Conservation (phyloP, 2,329 filamentous ascomycete species). For the Talaromyces rugulosus region DNA sequence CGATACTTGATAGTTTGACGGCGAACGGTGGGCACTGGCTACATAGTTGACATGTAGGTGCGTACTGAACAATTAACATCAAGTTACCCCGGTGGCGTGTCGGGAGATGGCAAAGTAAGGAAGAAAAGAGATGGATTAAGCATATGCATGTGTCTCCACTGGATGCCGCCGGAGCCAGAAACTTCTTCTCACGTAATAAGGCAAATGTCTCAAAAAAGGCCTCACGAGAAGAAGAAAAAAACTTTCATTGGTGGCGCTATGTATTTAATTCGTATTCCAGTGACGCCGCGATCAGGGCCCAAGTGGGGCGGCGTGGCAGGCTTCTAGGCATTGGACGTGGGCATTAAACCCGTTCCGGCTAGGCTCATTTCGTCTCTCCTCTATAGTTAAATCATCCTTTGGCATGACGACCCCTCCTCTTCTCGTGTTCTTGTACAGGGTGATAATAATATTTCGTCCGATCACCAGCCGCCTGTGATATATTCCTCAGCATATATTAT, state of each 20-base stretch:
- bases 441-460: not conserved
- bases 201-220: not conserved
- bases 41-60: not conserved
- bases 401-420: not conserved
- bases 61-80: not conserved
- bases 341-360: not conserved
- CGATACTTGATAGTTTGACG: not conserved
- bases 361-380: not conserved
- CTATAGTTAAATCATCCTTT: not conserved
- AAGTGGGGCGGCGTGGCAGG: not conserved
- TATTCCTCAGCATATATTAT: not conserved
- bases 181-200: not conserved
- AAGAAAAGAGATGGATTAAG: not conserved
- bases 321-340: not conserved
- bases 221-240: not conserved
- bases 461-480: not conserved
- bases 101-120: not conserved
- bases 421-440: not conserved
- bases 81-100: not conserved
- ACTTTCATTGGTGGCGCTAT: not conserved
- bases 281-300: not conserved
- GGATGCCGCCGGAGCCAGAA: not conserved
- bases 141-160: not conserved
- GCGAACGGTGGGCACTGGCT: not conserved
- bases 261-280: not conserved